Conservation (phyloP, 352 stramenopile species). For the Globisporangium emineosum region DNA sequence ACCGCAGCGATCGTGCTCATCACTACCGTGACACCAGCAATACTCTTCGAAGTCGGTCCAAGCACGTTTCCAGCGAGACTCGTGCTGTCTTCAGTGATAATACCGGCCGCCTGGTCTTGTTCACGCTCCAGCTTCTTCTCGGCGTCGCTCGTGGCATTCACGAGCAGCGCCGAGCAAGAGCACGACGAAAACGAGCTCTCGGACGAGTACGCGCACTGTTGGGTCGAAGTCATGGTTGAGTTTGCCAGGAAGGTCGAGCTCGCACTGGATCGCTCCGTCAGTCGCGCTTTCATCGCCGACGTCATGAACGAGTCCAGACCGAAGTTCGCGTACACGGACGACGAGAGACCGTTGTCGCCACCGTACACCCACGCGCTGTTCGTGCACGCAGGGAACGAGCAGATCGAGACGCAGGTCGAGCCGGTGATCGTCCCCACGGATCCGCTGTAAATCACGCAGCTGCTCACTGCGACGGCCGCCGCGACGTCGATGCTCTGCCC, state of each 20-base stretch:
- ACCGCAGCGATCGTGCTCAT: slow-evolving; percentile 71
- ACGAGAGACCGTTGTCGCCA: slow-evolving; percentile 56
- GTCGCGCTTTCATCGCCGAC: slow-evolving; percentile 37
- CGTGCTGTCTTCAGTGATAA: slow-evolving; percentile 70
- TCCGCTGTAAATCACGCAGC: slow-evolving; percentile 82
- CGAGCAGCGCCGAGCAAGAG: slow-evolving; percentile 55
- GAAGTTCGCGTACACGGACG: slow-evolving; percentile 54
- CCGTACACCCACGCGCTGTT: slow-evolving; percentile 61
- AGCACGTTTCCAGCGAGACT: slow-evolving; percentile 53
- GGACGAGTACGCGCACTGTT: slow-evolving; percentile 62
- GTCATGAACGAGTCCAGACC: slow-evolving; percentile 58
- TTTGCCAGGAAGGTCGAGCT: slow-evolving; percentile 52
- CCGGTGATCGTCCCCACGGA: slow-evolving; percentile 37
- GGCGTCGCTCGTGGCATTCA: slow-evolving; percentile 46
- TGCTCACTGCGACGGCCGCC: slow-evolving; percentile 42
- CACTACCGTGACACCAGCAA: slow-evolving; percentile 67
- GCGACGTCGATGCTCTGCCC: slow-evolving; percentile 43
- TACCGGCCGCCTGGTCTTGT: slow-evolving; percentile 34
- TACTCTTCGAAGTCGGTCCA: slow-evolving; percentile 59
- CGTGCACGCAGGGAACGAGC: slow-evolving; percentile 68
- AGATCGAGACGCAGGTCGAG: slow-evolving; percentile 75
- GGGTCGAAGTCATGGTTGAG: slow-evolving; percentile 49
- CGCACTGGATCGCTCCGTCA: slow-evolving; percentile 33
- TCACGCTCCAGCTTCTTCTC: slow-evolving; percentile 62
- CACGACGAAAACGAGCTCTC: slow-evolving; percentile 68